Evolutionary conservation across 441 rosid species (phyloP), one percentile per base, ranked within the genome.

Genomic region (Gossypium schwendimanii): DNA sequence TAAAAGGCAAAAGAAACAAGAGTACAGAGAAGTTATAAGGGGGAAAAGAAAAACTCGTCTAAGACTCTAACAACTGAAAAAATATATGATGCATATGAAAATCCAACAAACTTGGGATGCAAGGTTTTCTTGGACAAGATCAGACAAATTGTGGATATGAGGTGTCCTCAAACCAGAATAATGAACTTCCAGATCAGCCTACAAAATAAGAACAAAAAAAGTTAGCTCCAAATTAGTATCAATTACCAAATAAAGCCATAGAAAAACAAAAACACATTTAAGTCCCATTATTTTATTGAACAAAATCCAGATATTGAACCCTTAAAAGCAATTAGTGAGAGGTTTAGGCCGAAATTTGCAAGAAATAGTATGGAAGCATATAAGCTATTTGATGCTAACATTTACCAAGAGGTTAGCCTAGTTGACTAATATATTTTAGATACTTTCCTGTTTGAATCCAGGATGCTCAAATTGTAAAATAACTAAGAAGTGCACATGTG

Each of bases 141-240:
- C 97, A 80, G 97, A 93, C 75, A 93, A 79, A 84, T 96, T 96
- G 79, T 93, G 89, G 81, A 94, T 84, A 80, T 96, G 90, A 81
- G 92, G 97, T n/a, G 98, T 93, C 86, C 84, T 87, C 87, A 93
- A 88, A 75, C 99, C 98, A 47, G 92, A 80, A 84, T 88, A 90
- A 83, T 93, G 99, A 74, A 90, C 81, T 80, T 87, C 97, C 74
- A 87, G 71, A 73, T 77, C 82, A 77, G 84, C 88, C 98, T 96
- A 84, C 66, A 82, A 77, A 76, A 73, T 26, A 47, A 20, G 74
- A 52, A 54, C 72, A 57, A 47, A 18, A 14, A 76, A 45, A 58
- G 55, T 72, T 70, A 70, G 63, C 63, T 69, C 47, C 45, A 69
- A 54, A 77, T 79, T 68, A 80, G 79, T 58, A 80, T 72, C 73